phyloP scores from a whole-genome alignment of 371 early-diverging fungal species.

The Mortierella sp. region DNA sequence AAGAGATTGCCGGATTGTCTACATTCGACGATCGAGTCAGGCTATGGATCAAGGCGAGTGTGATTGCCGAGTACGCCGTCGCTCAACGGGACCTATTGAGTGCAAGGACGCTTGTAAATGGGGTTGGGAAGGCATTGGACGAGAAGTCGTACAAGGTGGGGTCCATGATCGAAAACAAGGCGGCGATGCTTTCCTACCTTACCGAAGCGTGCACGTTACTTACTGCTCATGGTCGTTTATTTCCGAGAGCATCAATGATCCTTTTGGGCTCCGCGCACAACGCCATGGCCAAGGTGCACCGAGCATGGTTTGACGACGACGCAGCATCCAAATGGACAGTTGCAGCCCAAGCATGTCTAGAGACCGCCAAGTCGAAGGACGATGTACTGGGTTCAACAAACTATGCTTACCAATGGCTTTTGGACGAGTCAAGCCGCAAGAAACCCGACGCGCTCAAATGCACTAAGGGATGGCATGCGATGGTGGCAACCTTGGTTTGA shows the following conservation, averaged over 20 bases:
- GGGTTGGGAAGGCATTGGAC: too few species aligned
- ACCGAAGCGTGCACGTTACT: not conserved
- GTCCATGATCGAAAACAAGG: not conserved
- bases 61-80: not conserved
- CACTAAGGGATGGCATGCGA: too few species aligned
- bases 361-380: too few species aligned
- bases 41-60: not conserved
- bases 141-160: not conserved
- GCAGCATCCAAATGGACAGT: too few species aligned
- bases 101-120: not conserved
- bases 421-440: too few species aligned
- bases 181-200: not conserved
- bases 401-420: too few species aligned
- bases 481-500: too few species aligned
- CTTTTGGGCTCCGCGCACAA: not conserved
- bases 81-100: not conserved
- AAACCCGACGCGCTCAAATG: too few species aligned
- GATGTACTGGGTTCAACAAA: too few species aligned
- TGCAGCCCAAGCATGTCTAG: too few species aligned
- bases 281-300: not conserved
- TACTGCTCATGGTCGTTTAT: not conserved
- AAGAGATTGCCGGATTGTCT: not conserved
- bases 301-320: not conserved
- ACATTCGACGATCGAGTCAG: not conserved
- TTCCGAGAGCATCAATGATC: not conserved